Conservation (phyloP, 2,329 filamentous ascomycete genomes). For the Xylariales sp. region DNA sequence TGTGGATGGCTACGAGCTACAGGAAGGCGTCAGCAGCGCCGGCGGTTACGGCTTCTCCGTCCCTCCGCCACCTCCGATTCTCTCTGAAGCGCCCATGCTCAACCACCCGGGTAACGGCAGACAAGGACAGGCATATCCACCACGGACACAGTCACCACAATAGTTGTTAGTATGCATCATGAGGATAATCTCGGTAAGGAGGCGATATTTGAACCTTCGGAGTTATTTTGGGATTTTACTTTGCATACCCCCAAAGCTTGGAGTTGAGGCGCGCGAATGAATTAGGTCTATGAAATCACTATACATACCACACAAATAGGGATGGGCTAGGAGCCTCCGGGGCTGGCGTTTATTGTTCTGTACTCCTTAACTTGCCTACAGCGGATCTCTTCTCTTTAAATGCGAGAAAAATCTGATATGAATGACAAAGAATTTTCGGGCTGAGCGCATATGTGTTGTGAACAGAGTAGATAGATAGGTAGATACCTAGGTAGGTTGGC, state of each 20-base stretch:
- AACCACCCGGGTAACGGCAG: constrained; percentile 61
- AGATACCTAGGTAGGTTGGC: no score
- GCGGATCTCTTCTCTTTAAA: not conserved
- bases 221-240: not conserved
- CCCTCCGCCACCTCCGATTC: constrained; percentile 36
- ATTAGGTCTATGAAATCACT: constrained; percentile 8
- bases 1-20: constrained; percentile 62
- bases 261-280: constrained; percentile 30
- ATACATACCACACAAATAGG: constrained; percentile 22
- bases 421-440: constrained; percentile 1
- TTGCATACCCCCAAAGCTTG: constrained; percentile 23
- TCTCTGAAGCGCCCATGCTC: constrained; percentile 55
- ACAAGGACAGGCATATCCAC: constrained; percentile 40
- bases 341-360: constrained; percentile 22
- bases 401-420: constrained; percentile 2
- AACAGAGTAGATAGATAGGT: not conserved
- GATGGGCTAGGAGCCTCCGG: not conserved
- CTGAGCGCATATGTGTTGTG: not conserved
- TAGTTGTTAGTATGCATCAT: not conserved
- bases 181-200: not conserved
- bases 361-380: not conserved
- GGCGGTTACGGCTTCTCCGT: constrained; percentile 41
- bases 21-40: constrained; percentile 56
- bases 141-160: constrained; percentile 20
- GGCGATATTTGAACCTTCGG: not conserved